Base-by-base conservation (phyloP, 306 rosid genomes). In the Castanea mollissima region DNA sequence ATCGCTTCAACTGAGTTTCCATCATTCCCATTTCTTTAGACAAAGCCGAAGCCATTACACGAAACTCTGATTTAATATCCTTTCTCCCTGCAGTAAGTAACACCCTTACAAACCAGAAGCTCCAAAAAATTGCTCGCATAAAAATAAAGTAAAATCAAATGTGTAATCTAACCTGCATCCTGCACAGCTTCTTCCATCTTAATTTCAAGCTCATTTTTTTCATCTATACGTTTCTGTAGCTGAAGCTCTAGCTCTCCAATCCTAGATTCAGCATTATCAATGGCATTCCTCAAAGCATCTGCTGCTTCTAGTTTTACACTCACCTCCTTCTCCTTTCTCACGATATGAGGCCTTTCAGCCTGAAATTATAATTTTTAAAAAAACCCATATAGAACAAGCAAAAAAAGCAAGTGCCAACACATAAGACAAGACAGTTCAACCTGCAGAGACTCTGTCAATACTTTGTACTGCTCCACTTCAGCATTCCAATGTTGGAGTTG, bases 1-100 rank as follows among this genome's bases (percentile, higher is more conserved):
- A 95, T 73, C 93, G 89, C 84, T 93, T 93, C 81, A 91, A 67
- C 76, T 93, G 99, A 79, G 87, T 89, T 88, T 95, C 96, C 97
- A 95, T 88, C 98, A 95, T 93, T 73, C 83, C 94, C 97, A 95
- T 90, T 89, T 95, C 99, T 80, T 90, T 95, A 76, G 98, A 89
- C 86, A 95, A 87, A 23, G 98, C 94, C 41, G 94, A 91, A 31
- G 94, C 89, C 99, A 95, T 95, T 77, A 95, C 97, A 75, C 31
- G 93, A 80, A 95, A 95, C 87, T 95, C 99, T 4, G 91, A 90
- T 82, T 89, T 95, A 54, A 95, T 87, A 74, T 93, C 99, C 77
- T 90, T 92, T 83, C 99, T 93, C 82, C 96, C 99, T 95, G 90
- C 83, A 88, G 83, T 59, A 84, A 35, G 38, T 6, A 84, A 74